Conservation (phyloP, 2,329 filamentous ascomycete species). For the Sporothrix schenckii region DNA sequence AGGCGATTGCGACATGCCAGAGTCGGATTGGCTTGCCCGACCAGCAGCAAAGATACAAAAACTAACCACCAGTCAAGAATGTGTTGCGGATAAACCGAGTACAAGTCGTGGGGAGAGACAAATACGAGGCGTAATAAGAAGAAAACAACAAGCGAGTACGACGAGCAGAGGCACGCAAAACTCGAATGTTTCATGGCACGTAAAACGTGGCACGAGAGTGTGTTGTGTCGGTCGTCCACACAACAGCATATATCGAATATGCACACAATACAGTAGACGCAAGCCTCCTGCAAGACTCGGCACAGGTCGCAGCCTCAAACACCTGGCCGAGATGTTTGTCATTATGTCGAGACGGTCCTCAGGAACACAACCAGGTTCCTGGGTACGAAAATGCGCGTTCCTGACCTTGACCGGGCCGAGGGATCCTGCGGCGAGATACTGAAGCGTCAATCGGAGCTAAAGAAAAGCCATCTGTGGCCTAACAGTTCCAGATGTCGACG, state of each 20-base stretch:
- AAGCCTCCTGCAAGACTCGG: background rate
- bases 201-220: background rate
- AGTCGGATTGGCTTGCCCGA: background rate
- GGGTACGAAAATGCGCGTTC: background rate
- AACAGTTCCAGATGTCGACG: background rate
- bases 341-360: background rate
- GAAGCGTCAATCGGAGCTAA: background rate
- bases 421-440: background rate
- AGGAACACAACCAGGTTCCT: background rate
- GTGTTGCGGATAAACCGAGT: background rate
- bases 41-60: background rate
- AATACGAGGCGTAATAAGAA: background rate
- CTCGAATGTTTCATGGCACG: background rate
- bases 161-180: background rate
- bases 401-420: background rate
- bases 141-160: background rate
- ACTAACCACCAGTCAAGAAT: slow-evolving; percentile 13
- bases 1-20: slow-evolving; percentile 1
- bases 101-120: background rate
- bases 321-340: background rate
- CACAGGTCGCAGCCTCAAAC: background rate
- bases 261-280: background rate
- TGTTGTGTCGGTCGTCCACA: background rate
- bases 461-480: background rate
- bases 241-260: background rate